Evolutionary conservation across 140 eudicot species (phyloP).

Genomic region (Senecio squalidus): DNA sequence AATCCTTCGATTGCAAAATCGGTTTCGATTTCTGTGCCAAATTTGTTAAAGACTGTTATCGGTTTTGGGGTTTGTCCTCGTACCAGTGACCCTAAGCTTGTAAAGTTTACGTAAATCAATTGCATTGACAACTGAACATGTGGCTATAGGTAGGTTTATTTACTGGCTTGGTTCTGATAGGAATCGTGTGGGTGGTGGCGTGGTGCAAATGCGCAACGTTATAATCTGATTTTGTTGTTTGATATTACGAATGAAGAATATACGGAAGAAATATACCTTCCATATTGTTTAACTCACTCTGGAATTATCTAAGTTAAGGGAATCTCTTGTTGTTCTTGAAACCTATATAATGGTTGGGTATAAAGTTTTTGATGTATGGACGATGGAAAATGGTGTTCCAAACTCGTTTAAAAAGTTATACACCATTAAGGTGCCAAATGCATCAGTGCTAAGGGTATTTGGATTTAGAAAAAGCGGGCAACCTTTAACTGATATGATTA

Average conservation of each 20-base stretch:
- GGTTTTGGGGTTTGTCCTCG: conserved; percentile 1
- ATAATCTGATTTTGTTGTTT: background rate
- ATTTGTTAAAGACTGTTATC: background rate
- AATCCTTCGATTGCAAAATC: background rate
- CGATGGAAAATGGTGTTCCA: background rate
- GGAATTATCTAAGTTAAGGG: background rate
- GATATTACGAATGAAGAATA: background rate
- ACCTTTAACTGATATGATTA: background rate
- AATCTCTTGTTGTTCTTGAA: background rate
- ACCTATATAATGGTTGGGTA: background rate
- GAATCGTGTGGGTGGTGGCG: background rate
- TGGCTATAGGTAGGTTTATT: background rate
- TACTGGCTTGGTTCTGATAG: background rate
- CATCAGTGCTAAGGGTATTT: background rate
- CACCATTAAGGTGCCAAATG: background rate
- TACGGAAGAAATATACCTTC: background rate
- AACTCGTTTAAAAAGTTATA: background rate
- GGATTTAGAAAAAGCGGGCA: background rate
- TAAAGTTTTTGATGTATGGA: background rate
- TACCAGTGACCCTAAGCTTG: conserved; percentile 1
- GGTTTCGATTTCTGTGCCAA: background rate
- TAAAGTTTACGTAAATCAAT: background rate
- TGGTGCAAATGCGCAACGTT: background rate
- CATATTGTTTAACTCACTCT: background rate
- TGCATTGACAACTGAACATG: background rate